Evolutionary conservation across 1,284 basidiomycete genomes (phyloP).

Genomic region (Ganoderma sinense): DNA sequence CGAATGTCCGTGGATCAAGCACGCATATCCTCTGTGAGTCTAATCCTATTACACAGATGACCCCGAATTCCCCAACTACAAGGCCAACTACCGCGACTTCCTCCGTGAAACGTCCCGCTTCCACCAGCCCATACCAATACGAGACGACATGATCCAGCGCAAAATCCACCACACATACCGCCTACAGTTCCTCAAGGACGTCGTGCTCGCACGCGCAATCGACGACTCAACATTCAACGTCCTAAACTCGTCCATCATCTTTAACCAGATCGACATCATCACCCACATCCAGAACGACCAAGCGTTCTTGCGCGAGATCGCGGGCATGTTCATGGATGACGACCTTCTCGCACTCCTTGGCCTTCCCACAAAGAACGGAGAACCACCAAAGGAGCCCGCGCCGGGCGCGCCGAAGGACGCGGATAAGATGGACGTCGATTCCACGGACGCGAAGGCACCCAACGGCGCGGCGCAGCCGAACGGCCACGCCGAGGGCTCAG

Average conservation of each 20-base stretch:
- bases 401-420: slow-evolving; percentile 33
- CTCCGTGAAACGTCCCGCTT: slow-evolving; percentile 84
- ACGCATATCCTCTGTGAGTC: slow-evolving; percentile 11
- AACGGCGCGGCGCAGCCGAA: slow-evolving; percentile 37
- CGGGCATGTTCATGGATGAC: slow-evolving; percentile 79
- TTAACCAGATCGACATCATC: slow-evolving; percentile 99
- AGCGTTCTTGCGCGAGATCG: slow-evolving; percentile 80
- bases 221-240: slow-evolving; percentile 98
- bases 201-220: slow-evolving; percentile 92
- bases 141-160: slow-evolving; percentile 74
- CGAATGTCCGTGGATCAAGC: slow-evolving; percentile 76
- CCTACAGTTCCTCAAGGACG: slow-evolving; percentile 96
- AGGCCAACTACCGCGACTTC: slow-evolving; percentile 97
- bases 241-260: slow-evolving; percentile 96
- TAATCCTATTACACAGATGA: slow-evolving; percentile 70
- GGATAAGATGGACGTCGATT: slow-evolving; percentile 48
- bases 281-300: slow-evolving; percentile 86
- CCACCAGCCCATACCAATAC: slow-evolving; percentile 86
- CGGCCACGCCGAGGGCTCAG: slow-evolving; percentile 28
- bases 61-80: slow-evolving; percentile 94
- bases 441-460: slow-evolving; percentile 35
- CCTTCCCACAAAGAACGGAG: slow-evolving; percentile 38
- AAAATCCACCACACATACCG: slow-evolving; percentile 98
- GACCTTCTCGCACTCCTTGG: slow-evolving; percentile 53
- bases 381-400: slow-evolving; percentile 36